Base-by-base conservation (phyloP, 1,284 basidiomycete genomes). In the Bondarzewia mesenterica region DNA sequence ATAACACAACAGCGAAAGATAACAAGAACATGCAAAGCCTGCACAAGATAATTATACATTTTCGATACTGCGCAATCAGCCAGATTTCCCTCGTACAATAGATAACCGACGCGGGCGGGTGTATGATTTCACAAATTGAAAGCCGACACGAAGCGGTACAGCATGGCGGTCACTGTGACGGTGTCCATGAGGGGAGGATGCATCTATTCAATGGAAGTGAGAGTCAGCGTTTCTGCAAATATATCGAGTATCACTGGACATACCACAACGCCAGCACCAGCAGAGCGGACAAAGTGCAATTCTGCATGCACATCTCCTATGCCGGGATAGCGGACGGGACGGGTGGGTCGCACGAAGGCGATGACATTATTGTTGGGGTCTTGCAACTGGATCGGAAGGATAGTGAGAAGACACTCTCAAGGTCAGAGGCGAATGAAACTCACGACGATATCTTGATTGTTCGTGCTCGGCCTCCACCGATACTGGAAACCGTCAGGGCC, bases 121-220 rank as follows among this genome's bases (percentile, higher is more conserved):
- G 45, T 42, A 49, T 51, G n/a, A 47, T 52, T 55, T 61, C 52
- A 59, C 54, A 56, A 53, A 47, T 57, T 61, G 53, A 59, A 62
- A 48, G 54, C 52, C 49, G 54, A 57, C 48, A 50, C 57, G 52
- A 86, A 86, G 48, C 88, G 79, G 67, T 86, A 89, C 37, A 90
- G 71, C 84, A 90, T 88, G 47, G 80, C 78, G 32, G 87, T 87
- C 54, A 90, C 79, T 32, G 82, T 82, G 52, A 90, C 85, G 44
- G 78, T 80, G 71, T 90, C 87, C 86, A 90, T 90, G 65, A 89
- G 80, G 52, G 88, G 87, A 48, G 86, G 86, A 60, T 89, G 86
- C 71, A 80, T 85, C 86, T 89, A 61, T 36, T 45, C 25, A 25
- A 40, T 44, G 15, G 42, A 45, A 41, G 35, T 18, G 40, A 51